Evolutionary conservation across 2,329 filamentous ascomycete genomes (phyloP).

Genomic region (Fusarium sp.): DNA sequence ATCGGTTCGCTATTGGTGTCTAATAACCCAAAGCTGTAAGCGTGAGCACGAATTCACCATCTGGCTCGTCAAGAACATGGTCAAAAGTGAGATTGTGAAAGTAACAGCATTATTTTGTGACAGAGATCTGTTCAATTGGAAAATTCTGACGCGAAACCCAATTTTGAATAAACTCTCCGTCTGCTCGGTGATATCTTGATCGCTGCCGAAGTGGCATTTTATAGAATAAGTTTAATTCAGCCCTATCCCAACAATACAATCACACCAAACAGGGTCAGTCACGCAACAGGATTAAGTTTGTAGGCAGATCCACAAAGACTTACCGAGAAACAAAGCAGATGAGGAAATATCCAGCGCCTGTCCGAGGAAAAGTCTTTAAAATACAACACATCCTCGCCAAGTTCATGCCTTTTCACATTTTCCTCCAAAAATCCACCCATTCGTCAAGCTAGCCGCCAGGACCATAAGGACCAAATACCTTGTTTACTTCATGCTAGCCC

Average conservation of each 20-base stretch:
- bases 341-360: accelerated
- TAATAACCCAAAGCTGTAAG: not conserved
- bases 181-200: not conserved
- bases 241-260: not conserved
- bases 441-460: not conserved
- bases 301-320: not conserved
- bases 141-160: not conserved
- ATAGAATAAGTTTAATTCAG: not conserved
- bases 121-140: too few species aligned
- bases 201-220: not conserved
- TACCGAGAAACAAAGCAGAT: not conserved
- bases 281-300: accelerated
- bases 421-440: not conserved
- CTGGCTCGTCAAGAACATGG: too few species aligned
- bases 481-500: too few species aligned
- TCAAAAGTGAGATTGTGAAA: too few species aligned
- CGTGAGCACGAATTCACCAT: too few species aligned
- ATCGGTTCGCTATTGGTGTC: not conserved
- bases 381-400: not conserved
- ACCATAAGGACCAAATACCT: too few species aligned
- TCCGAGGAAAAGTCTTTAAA: not conserved
- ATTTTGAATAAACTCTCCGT: not conserved
- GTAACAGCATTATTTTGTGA: too few species aligned
- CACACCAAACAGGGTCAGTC: not conserved
- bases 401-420: not conserved